Base-by-base conservation (phyloP, 805 yeast species). In the Candida incommunis region DNA sequence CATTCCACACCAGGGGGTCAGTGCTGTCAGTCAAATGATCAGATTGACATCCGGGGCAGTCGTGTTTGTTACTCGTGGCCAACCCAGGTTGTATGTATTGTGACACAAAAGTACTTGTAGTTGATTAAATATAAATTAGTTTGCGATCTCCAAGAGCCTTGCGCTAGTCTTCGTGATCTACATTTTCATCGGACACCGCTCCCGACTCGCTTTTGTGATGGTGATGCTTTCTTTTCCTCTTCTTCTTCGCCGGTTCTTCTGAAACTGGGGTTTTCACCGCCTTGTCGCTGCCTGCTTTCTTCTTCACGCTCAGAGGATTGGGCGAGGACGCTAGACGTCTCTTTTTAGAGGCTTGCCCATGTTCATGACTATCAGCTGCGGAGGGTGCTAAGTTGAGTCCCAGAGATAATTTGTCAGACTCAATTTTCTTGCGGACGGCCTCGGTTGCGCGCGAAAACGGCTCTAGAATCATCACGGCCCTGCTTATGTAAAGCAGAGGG, bases 401-500 rank as follows among this genome's bases (percentile, higher is more conserved):
- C 22, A 72, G 74, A 2, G 75, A 75, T 43, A 92, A 68, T 56
- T 92, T 92, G 41, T 70, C 68, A 1, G 65, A 59, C 62, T 92
- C 98, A 35, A 71, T 66, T 23, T 62, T 53, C 41, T 57, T 56
- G 45, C 77, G 75, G 15, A 70, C 68, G 41, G 58, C 60, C 11
- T 67, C 69, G 40, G 90, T 81, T 4, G 84, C 83, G 31, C 72
- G 73, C 44, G 95, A 82, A 52, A 87, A 66, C 4, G 96, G 96
- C 63, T 92, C 98, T 92, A 92, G 78, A 23, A 92, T 79, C 90
- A 92, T 84, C 16, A 92, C 98, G 1, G 95, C 77, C 49, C 96
- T 71, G 56, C 82, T 80, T 76, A 92, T 78, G 60, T 82, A 88
- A 7, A 90, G 67, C 51, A 92, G 62, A 1, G 98, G 98, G 1